Conservation (phyloP, 2,329 filamentous ascomycete species). For the Boeremia exigua region DNA sequence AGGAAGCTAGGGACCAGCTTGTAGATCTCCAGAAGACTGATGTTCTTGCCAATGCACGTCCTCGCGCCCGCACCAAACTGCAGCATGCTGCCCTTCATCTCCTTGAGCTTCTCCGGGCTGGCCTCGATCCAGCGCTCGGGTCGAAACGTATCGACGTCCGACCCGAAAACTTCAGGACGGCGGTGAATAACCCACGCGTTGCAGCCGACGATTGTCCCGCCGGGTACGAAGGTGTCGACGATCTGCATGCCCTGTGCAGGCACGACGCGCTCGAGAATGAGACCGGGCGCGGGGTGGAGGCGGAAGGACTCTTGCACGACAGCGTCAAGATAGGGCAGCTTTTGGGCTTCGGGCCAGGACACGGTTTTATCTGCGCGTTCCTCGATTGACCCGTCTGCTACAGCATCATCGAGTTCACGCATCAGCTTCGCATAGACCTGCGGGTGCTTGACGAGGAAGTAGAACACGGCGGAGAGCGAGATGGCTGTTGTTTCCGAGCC, state of each 20-base stretch:
- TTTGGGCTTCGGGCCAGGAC: conserved; percentile 72
- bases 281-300: conserved; percentile 74
- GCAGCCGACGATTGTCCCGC: conserved; percentile 76
- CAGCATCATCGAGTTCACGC: conserved; percentile 67
- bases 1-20: conserved; percentile 64
- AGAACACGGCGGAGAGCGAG: conserved; percentile 73
- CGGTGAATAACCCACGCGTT: conserved; percentile 78
- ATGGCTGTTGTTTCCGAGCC: conserved; percentile 84
- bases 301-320: conserved; percentile 80
- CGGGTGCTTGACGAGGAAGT: conserved; percentile 72
- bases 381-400: conserved; percentile 56
- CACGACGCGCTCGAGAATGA: conserved; percentile 76
- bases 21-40: conserved; percentile 57
- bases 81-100: conserved; percentile 74
- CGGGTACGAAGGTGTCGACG: conserved; percentile 66
- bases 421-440: conserved; percentile 61
- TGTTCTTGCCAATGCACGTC: conserved; percentile 69
- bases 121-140: conserved; percentile 71
- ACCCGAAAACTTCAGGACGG: conserved; percentile 70
- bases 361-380: conserved; percentile 62
- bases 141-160: conserved; percentile 68
- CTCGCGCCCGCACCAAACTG: conserved; percentile 75
- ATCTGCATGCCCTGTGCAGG: conserved; percentile 70
- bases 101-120: conserved; percentile 62
- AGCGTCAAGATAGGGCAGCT: conserved; percentile 77